phyloP scores from a whole-genome alignment of 495 filamentous ascomycete species.

The Penicillium mononematosum region DNA sequence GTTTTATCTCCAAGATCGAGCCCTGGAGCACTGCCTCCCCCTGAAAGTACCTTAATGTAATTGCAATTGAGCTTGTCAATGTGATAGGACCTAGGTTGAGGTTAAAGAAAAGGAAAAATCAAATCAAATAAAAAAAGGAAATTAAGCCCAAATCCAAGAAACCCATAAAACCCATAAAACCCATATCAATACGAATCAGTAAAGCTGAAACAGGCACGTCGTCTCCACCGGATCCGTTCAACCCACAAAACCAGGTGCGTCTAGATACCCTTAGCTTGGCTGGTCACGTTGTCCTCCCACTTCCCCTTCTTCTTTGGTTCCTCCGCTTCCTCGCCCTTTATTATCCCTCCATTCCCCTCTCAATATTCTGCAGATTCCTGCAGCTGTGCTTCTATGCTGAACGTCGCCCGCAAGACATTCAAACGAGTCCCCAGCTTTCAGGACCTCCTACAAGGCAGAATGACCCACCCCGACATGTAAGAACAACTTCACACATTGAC shows the following conservation, averaged over 20 bases:
- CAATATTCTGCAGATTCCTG: conserved; percentile 28
- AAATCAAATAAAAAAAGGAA: not conserved
- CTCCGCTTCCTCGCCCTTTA: conserved; percentile 22
- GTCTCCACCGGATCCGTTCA: conserved; percentile 27
- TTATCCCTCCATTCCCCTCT: conserved; percentile 23
- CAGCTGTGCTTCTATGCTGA: conserved; percentile 50
- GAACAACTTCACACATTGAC: conserved; percentile 17
- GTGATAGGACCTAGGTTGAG: conserved; percentile 11
- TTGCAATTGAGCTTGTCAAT: conserved; percentile 13
- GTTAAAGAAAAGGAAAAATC: not conserved
- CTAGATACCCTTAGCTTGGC: conserved; percentile 32
- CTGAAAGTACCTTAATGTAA: conserved; percentile 3
- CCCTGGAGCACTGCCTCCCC: conserved; percentile 8
- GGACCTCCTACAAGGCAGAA: conserved; percentile 59
- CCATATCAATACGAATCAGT: conserved; percentile 15
- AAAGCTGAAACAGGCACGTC: conserved; percentile 44
- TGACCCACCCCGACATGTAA: conserved; percentile 57
- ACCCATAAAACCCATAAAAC: not conserved
- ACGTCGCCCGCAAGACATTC: conserved; percentile 50
- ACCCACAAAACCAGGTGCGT: conserved; percentile 16
- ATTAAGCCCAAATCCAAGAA: not conserved
- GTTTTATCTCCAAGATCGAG: not conserved
- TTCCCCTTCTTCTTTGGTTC: conserved; percentile 23
- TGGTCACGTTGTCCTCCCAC: conserved; percentile 29
- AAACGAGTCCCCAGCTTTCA: conserved; percentile 60